Evolutionary conservation across 2,329 filamentous ascomycete species (phyloP).

Genomic region (Talaromyces sp.): DNA sequence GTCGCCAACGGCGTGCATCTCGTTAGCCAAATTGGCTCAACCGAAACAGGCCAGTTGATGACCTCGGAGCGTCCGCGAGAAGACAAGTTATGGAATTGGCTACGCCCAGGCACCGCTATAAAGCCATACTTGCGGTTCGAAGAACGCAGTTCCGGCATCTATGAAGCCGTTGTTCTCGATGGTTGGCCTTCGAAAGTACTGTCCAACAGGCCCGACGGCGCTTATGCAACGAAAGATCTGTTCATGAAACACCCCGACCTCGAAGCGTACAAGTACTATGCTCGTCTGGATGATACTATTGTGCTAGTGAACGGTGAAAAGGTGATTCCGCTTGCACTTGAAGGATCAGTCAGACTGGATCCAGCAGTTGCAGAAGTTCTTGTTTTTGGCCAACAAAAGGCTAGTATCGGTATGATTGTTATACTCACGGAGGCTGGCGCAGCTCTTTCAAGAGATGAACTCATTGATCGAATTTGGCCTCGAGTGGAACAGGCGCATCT

Average conservation of each 20-base stretch:
- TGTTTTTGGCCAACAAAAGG: slow-evolving; percentile 21
- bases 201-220: slow-evolving; percentile 46
- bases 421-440: slow-evolving; percentile 48
- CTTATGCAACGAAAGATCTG: slow-evolving; percentile 51
- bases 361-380: slow-evolving; percentile 16
- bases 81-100: slow-evolving; percentile 60
- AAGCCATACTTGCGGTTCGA: slow-evolving; percentile 43
- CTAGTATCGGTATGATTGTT: slow-evolving; percentile 42
- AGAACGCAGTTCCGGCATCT: slow-evolving; percentile 28
- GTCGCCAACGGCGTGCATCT: slow-evolving; percentile 54
- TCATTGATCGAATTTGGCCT: slow-evolving; percentile 50
- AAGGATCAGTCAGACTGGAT: slow-evolving; percentile 18
- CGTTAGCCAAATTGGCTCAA: slow-evolving; percentile 56
- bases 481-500: slow-evolving; percentile 51
- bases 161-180: slow-evolving; percentile 35
- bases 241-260: slow-evolving; percentile 41
- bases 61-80: slow-evolving; percentile 53
- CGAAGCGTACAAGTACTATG: slow-evolving; percentile 34
- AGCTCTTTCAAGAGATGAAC: slow-evolving; percentile 42
- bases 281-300: slow-evolving; percentile 19
- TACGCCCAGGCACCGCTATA: slow-evolving; percentile 44
- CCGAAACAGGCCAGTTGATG: slow-evolving; percentile 61
- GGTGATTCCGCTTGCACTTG: slow-evolving; percentile 22
- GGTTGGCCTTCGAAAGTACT: slow-evolving; percentile 40
- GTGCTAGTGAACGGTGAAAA: slow-evolving; percentile 24